Evolutionary conservation across 179 eudicot genomes (phyloP).

Genomic region (Nepenthes alata): DNA sequence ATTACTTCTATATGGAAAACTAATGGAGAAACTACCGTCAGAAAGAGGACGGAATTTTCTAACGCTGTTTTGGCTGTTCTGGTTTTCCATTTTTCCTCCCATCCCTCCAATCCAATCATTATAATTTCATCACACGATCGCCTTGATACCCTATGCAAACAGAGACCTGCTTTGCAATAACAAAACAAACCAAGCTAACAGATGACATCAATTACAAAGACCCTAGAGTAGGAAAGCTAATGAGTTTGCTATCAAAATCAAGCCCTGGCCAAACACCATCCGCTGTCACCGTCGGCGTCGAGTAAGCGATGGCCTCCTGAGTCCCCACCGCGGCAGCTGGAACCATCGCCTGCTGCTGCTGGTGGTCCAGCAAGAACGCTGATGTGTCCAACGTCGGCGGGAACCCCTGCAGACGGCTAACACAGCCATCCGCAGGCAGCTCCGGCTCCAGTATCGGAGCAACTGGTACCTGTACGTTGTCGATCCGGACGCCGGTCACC

Average conservation of each 20-base stretch:
- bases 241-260: slow-evolving; percentile 20
- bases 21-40: too few relatives aligned
- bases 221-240: slow-evolving; percentile 49
- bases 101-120: too few relatives aligned
- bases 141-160: too few relatives aligned
- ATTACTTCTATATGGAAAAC: too few relatives aligned
- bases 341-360: slow-evolving; percentile 5
- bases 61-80: too few relatives aligned
- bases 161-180: too few relatives aligned
- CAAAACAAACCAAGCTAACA: too few relatives aligned
- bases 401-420: slow-evolving; percentile 13
- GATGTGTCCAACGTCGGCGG: slow-evolving; percentile 46
- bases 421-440: neutral
- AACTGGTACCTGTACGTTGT: slow-evolving; percentile 7
- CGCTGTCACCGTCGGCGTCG: neutral
- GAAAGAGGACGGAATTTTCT: too few relatives aligned
- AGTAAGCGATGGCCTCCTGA: neutral
- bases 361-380: slow-evolving; percentile 28
- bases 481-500: slow-evolving; percentile 42
- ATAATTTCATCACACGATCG: too few relatives aligned
- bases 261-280: slow-evolving; percentile 14
- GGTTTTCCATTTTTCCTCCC: too few relatives aligned
- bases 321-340: neutral
- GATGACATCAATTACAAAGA: slow-evolving; percentile 28
- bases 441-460: slow-evolving; percentile 26